A percentile compares a stretch with the other conserved stretches of the same genome.
phyloP scores from a whole-genome alignment of 169 alveolate genomes.

The Amoebophrya sp. region DNA sequence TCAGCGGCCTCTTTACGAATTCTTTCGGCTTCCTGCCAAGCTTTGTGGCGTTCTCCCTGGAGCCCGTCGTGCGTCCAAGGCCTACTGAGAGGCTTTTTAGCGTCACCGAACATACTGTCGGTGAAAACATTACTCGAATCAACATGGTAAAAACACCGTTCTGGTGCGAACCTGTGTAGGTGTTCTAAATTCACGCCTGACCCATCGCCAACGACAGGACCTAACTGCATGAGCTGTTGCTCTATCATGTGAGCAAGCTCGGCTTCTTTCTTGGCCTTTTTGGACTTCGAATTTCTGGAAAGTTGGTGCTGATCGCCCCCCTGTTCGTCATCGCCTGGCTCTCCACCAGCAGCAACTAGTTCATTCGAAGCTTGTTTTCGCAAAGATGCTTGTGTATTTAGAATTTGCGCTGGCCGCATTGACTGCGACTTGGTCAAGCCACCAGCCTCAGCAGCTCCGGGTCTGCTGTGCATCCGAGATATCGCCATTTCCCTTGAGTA shows the following conservation, averaged over 20 bases:
- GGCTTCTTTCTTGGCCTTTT: no score
- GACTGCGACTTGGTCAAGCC: no score
- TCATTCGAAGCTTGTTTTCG: no score
- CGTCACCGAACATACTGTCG: background rate
- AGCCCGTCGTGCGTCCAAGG: constrained; percentile 17
- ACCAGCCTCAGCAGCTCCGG: no score
- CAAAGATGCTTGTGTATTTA: no score
- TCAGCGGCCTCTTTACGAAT: background rate
- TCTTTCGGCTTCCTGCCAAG: background rate
- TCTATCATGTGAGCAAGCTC: background rate
- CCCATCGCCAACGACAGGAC: no score
- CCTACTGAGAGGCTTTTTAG: background rate
- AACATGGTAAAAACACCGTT: background rate
- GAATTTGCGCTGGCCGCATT: no score
- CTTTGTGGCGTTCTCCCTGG: background rate
- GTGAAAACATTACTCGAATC: background rate
- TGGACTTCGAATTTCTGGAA: no score
- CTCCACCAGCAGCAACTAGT: no score
- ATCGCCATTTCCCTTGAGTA: no score
- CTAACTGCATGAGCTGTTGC: background rate
- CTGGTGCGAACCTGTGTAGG: no score
- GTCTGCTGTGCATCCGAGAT: background rate
- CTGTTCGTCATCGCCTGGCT: background rate
- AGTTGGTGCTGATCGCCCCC: background rate
- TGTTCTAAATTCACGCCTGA: no score